Evolutionary conservation across 805 yeast genomes (phyloP).

Genomic region (Yamadazyma sp.): DNA sequence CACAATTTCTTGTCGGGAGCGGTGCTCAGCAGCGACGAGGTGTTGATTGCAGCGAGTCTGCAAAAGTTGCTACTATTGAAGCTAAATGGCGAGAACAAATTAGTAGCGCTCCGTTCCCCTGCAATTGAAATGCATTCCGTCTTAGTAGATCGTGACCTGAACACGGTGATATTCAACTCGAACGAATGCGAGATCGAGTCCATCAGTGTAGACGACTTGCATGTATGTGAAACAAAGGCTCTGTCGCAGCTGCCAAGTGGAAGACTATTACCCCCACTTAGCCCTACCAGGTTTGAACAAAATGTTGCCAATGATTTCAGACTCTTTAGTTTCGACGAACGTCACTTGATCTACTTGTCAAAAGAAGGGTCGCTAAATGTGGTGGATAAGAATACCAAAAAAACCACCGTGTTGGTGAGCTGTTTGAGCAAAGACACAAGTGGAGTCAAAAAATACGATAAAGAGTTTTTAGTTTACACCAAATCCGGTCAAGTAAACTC

Average conservation of each 20-base stretch:
- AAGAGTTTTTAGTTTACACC: slow-evolving; percentile 41
- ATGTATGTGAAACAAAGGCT: not conserved
- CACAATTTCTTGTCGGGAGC: slow-evolving; percentile 47
- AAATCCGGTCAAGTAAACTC: slow-evolving; percentile 31
- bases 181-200: not conserved
- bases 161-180: not conserved
- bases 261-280: slow-evolving; percentile 4
- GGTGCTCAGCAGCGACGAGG: slow-evolving; percentile 33
- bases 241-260: not conserved
- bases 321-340: slow-evolving; percentile 23
- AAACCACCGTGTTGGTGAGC: slow-evolving; percentile 25
- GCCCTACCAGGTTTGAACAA: slow-evolving; percentile 23
- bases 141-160: not conserved
- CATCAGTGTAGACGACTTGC: not conserved
- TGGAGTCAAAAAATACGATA: slow-evolving; percentile 36
- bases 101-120: slow-evolving; percentile 1
- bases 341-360: slow-evolving; percentile 32
- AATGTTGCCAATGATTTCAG: slow-evolving; percentile 25
- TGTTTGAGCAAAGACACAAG: slow-evolving; percentile 37
- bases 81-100: slow-evolving; percentile 4
- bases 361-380: slow-evolving; percentile 37
- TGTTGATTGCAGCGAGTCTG: slow-evolving; percentile 34
- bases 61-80: slow-evolving; percentile 33
- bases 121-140: not conserved
- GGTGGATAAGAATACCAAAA: slow-evolving; percentile 19